A percentile compares a stretch with the other conserved stretches of the same genome.
These are phyloP conservation scores for Rhodotorula graminis DNA, from an alignment of 768 basidiomycete genomes.

Conservation along the genomic window DNA sequence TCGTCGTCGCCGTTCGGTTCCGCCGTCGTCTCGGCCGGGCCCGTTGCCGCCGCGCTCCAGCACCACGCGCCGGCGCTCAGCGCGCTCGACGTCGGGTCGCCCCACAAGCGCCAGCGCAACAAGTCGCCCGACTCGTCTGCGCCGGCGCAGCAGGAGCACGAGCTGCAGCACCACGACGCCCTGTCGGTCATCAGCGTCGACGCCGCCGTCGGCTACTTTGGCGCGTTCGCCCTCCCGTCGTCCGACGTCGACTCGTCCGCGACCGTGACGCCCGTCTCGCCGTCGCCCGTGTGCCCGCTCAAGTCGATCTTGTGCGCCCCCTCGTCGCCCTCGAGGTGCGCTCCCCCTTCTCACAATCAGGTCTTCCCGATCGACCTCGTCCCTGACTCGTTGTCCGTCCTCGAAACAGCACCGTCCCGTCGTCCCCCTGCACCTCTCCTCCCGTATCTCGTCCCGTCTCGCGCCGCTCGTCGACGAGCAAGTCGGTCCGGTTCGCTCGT, in stretches of 20 bases:
- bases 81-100: conserved; percentile 10
- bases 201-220: background rate
- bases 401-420: background rate
- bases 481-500: conserved; percentile 39
- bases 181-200: conserved; percentile 2
- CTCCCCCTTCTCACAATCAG: too few relatives aligned
- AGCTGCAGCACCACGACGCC: background rate
- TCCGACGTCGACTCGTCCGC: background rate
- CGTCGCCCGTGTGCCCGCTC: conserved; percentile 3
- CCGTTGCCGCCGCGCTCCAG: background rate
- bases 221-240: background rate
- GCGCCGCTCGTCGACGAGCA: conserved; percentile 39
- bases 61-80: background rate
- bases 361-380: too few relatives aligned
- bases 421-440: conserved; percentile 21
- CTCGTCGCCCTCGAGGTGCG: conserved; percentile 11
- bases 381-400: background rate
- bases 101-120: conserved; percentile 33
- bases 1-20: background rate
- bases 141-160: background rate
- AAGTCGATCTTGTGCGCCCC: conserved; percentile 33
- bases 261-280: background rate
- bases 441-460: conserved; percentile 33
- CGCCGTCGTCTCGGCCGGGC: background rate
- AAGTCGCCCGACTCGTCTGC: conserved; percentile 26